These are phyloP conservation scores for Plasmodium falciparum DNA, from an alignment of 169 alveolate species.

Conservation along the genomic window DNA sequence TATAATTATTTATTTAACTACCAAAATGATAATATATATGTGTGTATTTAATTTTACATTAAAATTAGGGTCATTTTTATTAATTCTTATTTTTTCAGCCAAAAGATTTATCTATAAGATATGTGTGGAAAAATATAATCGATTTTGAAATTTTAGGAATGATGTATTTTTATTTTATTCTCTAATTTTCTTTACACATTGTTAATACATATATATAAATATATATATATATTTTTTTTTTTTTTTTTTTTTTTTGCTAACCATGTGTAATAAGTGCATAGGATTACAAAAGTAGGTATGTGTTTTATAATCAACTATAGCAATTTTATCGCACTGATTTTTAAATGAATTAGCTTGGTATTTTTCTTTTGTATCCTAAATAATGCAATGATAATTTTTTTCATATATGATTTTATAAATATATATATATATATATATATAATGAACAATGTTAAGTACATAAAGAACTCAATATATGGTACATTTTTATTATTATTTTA, in stretches of 20 bases:
- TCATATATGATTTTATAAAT: not conserved
- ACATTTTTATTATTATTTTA: too few species aligned
- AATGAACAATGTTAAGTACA: too few species aligned
- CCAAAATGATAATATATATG: not conserved
- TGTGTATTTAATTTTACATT: slow-evolving; percentile 24
- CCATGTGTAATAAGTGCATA: slow-evolving; percentile 67
- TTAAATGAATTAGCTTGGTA: slow-evolving; percentile 71
- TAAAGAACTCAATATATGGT: too few species aligned
- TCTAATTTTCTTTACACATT: too few species aligned
- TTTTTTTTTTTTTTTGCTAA: slow-evolving; percentile 12
- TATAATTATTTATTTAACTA: not conserved
- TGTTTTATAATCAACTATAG: slow-evolving; percentile 63
- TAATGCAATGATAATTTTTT: not conserved
- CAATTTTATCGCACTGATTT: slow-evolving; percentile 66
- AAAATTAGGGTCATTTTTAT: slow-evolving; percentile 45
- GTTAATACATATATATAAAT: too few species aligned
- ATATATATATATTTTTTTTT: not conserved
- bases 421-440: not conserved
- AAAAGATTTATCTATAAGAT: slow-evolving; percentile 40
- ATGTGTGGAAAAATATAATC: too few species aligned
- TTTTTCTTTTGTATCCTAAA: slow-evolving; percentile 70
- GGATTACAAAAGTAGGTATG: slow-evolving; percentile 74
- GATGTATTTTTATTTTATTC: too few species aligned
- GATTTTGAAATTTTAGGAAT: too few species aligned
- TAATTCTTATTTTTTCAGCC: slow-evolving; percentile 26